Evolutionary conservation across 352 stramenopile genomes (phyloP), one percentile per base, ranked within the genome.

Genomic region (Phytopythium kandeliae): DNA sequence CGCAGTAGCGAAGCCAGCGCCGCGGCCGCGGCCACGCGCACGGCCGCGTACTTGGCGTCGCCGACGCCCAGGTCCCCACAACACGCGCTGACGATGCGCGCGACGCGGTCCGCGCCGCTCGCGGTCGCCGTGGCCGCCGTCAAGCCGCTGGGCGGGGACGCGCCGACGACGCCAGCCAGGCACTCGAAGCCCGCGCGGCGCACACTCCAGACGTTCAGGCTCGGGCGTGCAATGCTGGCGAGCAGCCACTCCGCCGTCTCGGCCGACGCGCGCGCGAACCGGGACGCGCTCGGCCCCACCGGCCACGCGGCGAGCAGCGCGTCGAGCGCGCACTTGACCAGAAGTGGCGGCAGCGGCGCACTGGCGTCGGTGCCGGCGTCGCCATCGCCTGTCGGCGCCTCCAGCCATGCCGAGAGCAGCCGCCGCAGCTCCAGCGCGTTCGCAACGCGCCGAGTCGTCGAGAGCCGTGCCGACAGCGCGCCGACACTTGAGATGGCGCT

Each of bases 271-370:
- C 47, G 21, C 22, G 26, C 33, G 3, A 40, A 33, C n/a, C 24
- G 21, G 6, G 35, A 16, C 41, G 36, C 15, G 16, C n/a, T 19
- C 13, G 28, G 17, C n/a, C 38, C 19, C 28, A 50, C 22, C 26
- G 74, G 72, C 77, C 77, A 88, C 48, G 74, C 68, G 5, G 67
- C 49, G 15, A 57, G 62, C 37, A 92, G 48, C 2, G 78, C 70
- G 43, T 92, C 82, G 17, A 92, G 83, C 25, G 87, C 65, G 54
- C 79, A 71, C 54, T 92, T 92, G 40, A 86, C 58, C 30, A 92
- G 58, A 36, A 92, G 63, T 15, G 81, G 81, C 1, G 81, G 69
- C 16, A 89, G 50, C 24, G 46, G 33, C 19, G 26, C 45, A 7
- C 26, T 17, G 26, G 31, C 26, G 2, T 69, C 55, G 4, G 48